Percentiles rank a stretch among this genome's conserved stretches.
These are phyloP conservation scores for Coniophora puteana DNA, from an alignment of 1,284 basidiomycete genomes.

Conservation along the genomic window DNA sequence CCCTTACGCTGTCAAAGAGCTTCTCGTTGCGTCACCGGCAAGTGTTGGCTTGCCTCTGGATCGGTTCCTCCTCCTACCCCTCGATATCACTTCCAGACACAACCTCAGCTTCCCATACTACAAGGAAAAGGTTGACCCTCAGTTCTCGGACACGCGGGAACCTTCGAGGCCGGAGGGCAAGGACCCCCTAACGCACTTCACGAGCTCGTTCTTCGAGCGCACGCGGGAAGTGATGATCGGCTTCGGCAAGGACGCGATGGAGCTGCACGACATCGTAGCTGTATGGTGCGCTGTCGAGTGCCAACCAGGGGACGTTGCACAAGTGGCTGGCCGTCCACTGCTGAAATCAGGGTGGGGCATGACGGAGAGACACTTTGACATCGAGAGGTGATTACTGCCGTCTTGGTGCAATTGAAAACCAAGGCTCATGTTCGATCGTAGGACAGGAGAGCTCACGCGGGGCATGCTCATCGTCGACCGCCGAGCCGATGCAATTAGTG, in stretches of 20 bases:
- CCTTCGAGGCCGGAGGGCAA: conserved; percentile 46
- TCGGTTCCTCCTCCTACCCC: conserved; percentile 68
- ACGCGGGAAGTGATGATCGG: conserved; percentile 68
- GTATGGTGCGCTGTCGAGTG: conserved; percentile 78
- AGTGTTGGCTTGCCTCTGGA: conserved; percentile 50
- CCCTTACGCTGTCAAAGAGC: conserved; percentile 76
- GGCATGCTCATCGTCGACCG: background rate
- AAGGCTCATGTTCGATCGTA: conserved; percentile 15
- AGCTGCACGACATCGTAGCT: conserved; percentile 80
- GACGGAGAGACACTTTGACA: conserved; percentile 52
- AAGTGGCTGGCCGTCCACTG: conserved; percentile 18
- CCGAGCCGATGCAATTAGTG: conserved; percentile 18
- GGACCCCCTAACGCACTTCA: conserved; percentile 66
- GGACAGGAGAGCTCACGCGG: conserved; percentile 34
- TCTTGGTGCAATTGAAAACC: background rate
- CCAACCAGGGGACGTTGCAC: conserved; percentile 39
- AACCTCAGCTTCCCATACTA: conserved; percentile 72
- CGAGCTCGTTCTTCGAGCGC: conserved; percentile 73
- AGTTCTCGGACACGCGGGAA: conserved; percentile 43
- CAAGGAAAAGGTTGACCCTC: conserved; percentile 47
- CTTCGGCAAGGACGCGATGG: conserved; percentile 79
- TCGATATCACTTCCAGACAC: conserved; percentile 82
- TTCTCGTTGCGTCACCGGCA: conserved; percentile 41
- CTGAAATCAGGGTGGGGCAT: conserved; percentile 51
- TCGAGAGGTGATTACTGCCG: conserved; percentile 55